Conservation (phyloP, 495 filamentous ascomycete genomes). For the Hypoxylon lienhwacheense region DNA sequence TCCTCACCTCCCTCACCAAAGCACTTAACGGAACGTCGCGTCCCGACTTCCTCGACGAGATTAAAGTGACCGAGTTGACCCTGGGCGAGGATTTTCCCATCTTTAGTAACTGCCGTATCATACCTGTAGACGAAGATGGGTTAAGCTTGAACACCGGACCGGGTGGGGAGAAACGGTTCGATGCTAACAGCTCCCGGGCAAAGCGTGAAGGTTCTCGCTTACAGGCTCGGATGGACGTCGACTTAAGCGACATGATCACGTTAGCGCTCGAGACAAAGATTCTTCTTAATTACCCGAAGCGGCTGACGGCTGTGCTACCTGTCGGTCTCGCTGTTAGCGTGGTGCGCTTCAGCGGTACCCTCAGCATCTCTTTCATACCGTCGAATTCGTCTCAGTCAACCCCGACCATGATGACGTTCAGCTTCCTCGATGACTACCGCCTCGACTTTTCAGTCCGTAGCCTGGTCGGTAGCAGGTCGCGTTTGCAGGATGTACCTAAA, state of each 20-base stretch:
- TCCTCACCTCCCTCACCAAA: slow-evolving; percentile 88
- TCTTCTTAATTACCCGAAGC: slow-evolving; percentile 89
- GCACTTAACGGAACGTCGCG: slow-evolving; percentile 82
- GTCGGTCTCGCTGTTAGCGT: slow-evolving; percentile 90
- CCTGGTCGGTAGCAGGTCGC: slow-evolving; percentile 84
- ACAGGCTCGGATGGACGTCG: slow-evolving; percentile 96
- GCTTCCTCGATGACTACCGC: slow-evolving; percentile 92
- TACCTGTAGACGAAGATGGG: slow-evolving; percentile 74
- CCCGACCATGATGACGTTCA: slow-evolving; percentile 86
- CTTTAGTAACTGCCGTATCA: slow-evolving; percentile 96
- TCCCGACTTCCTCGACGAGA: slow-evolving; percentile 89
- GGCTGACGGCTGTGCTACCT: slow-evolving; percentile 84
- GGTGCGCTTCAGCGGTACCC: slow-evolving; percentile 89
- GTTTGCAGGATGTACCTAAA: slow-evolving; percentile 95
- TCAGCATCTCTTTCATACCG: slow-evolving; percentile 90
- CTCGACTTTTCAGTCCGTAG: slow-evolving; percentile 90
- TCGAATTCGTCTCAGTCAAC: slow-evolving; percentile 55
- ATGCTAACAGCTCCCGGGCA: slow-evolving; percentile 50
- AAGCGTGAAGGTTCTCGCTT: slow-evolving; percentile 66
- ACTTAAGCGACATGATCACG: slow-evolving; percentile 92
- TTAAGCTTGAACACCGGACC: slow-evolving; percentile 42
- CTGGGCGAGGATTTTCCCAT: slow-evolving; percentile 97
- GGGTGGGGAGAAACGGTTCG: slow-evolving; percentile 51
- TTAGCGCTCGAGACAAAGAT: slow-evolving; percentile 92
- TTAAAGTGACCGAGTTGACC: slow-evolving; percentile 87